Percentiles rank a stretch among this genome's conserved stretches.
Evolutionary conservation across 768 basidiomycete genomes (phyloP).

Genomic region (Hebeloma cylindrosporum): DNA sequence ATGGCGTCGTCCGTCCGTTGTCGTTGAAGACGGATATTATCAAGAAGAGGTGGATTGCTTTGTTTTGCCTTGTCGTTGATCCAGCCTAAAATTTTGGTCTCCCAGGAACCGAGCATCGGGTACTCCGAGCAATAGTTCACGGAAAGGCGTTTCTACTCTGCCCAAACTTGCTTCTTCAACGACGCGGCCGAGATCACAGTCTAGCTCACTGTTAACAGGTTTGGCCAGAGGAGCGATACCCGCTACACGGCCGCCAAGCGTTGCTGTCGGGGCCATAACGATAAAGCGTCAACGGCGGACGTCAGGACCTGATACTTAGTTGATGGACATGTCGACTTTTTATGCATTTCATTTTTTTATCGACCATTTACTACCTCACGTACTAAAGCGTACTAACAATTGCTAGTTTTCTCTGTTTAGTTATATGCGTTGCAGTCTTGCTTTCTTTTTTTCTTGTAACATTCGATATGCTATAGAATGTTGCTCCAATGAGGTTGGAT

Average conservation of each 20-base stretch:
- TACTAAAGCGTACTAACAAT: not conserved
- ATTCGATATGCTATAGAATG: conserved; percentile 3
- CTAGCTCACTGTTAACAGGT: conserved; percentile 53
- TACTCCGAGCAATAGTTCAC: conserved; percentile 60
- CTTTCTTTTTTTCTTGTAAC: not conserved
- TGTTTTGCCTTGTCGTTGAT: not conserved
- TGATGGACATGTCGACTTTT: conserved; percentile 2
- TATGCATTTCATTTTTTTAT: conserved; percentile 14
- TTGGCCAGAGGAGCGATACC: conserved; percentile 37
- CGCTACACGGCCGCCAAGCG: conserved; percentile 29
- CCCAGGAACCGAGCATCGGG: conserved; percentile 81
- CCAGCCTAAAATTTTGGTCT: conserved; percentile 7
- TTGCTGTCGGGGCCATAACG: conserved; percentile 38
- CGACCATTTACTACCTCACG: not conserved
- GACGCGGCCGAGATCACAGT: conserved; percentile 73
- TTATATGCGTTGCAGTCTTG: too few relatives aligned
- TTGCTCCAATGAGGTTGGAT: too few relatives aligned
- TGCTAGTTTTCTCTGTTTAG: too few relatives aligned
- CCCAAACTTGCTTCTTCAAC: conserved; percentile 78
- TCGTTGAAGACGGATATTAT: conserved; percentile 97
- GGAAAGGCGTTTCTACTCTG: conserved; percentile 59
- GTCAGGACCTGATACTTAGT: conserved; percentile 44
- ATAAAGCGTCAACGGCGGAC: conserved; percentile 85
- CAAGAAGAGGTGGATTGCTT: conserved; percentile 76
- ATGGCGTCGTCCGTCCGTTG: conserved; percentile 91